Base-by-base conservation (phyloP, 2,329 filamentous ascomycete species). In the Sporothrix brasiliensis region DNA sequence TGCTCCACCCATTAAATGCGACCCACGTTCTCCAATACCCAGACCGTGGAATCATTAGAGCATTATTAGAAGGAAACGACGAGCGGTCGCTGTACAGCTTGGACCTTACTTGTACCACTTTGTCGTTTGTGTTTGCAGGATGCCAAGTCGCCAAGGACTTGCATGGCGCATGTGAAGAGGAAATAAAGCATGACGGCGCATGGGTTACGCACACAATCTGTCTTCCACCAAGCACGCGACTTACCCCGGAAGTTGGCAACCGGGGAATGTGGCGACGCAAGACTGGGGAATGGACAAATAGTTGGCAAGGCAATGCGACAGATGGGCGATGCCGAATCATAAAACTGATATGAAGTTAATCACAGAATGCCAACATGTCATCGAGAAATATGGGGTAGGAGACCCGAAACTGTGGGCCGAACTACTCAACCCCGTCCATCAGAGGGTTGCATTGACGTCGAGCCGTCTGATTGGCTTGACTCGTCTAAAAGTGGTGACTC, bases 211-310 rank as follows among this genome's bases (percentile, higher is more conserved):
- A 10, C 24, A 27, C 19, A 19, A 19, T 44, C n/a, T 11, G 5
- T 34, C 39, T 39, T 44, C 34, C 44, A 19, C 34, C n/a, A 34
- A 19, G n/a, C 34, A 34, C 1, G 56, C 56, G 3, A 44, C 44
- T 41, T 60, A 60, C 56, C 56, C 56, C 56, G 34, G 56, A 60
- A 44, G 56, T 44, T 60, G 56, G 56, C 34, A 41, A 44, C 56
- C 34, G 56, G 56, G 52, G 56, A 44, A 41, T 21, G 34, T 41
- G n/a, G 39, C 19, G 11, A 41, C 7, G 39, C 21, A 41, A 19
- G n/a, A 61, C 39, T 61, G 58, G 58, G 58, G n/a, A 60, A 44
- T 61, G 56, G 39, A 61, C 16, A 60, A 60, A 60, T 6, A 58
- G 14, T n/a, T 11, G 14, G 16, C 11, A 21, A 30, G 9, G 34